Percentiles rank a stretch among this genome's conserved stretches.
phyloP scores from a whole-genome alignment of 805 yeast genomes.

The Cyberlindnera japonica region DNA sequence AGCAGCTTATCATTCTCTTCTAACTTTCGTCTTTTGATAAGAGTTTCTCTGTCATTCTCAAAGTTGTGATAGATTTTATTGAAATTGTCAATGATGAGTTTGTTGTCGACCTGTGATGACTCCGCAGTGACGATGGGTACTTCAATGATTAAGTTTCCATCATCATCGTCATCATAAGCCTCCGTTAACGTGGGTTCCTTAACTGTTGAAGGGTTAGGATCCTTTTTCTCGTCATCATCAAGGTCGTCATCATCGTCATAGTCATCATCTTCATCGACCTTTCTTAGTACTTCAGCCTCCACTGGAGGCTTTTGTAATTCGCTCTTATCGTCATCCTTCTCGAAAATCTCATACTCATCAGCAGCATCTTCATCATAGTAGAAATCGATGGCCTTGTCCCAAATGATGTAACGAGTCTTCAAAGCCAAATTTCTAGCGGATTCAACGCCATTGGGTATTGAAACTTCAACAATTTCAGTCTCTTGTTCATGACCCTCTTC shows the following conservation, averaged over 20 bases:
- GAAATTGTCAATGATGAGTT: constrained; percentile 51
- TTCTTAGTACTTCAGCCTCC: constrained; percentile 22
- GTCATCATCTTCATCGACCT: constrained; percentile 35
- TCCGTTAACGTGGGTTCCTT: constrained; percentile 5
- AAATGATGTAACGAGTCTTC: constrained; percentile 61
- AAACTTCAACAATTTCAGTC: constrained; percentile 34
- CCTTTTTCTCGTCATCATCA: constrained; percentile 18
- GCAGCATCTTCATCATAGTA: constrained; percentile 27
- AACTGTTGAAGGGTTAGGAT: constrained; percentile 10
- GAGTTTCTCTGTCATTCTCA: constrained; percentile 71
- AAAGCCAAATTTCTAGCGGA: constrained; percentile 56
- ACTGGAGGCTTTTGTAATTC: not conserved
- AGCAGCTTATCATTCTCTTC: constrained; percentile 78
- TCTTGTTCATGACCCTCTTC: constrained; percentile 38
- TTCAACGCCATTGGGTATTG: constrained; percentile 38
- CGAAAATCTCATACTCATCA: constrained; percentile 22
- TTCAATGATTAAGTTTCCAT: constrained; percentile 28
- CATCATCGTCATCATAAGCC: constrained; percentile 15
- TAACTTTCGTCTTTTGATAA: constrained; percentile 68
- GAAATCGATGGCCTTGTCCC: constrained; percentile 65
- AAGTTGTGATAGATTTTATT: constrained; percentile 72
- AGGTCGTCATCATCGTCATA: constrained; percentile 30
- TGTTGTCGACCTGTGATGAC: constrained; percentile 31
- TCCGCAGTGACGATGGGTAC: constrained; percentile 35
- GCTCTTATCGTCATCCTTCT: constrained; percentile 1